Evolutionary conservation across 1,284 basidiomycete species (phyloP).

Genomic region (Ustilago tritici): DNA sequence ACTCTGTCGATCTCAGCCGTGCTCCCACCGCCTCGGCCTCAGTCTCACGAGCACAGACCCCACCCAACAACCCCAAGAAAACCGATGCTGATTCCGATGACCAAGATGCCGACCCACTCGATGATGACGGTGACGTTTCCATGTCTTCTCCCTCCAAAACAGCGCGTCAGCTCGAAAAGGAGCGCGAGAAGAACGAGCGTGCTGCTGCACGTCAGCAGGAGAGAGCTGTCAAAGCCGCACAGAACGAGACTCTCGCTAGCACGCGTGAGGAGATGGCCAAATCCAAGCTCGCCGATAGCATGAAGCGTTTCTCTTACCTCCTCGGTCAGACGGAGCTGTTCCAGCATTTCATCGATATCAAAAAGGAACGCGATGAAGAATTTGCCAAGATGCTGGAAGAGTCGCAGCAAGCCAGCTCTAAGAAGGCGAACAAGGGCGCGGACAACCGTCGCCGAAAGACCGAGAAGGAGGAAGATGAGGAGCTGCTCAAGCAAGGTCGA

Average conservation of each 20-base stretch:
- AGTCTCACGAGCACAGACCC: constrained; percentile 43
- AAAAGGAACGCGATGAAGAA: constrained; percentile 86
- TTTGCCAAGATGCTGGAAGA: constrained; percentile 87
- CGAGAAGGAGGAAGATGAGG: constrained; percentile 84
- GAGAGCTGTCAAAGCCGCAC: constrained; percentile 50
- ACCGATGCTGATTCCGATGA: constrained; percentile 24
- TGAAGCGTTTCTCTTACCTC: constrained; percentile 68
- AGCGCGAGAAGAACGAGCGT: constrained; percentile 54
- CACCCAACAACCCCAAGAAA: constrained; percentile 26
- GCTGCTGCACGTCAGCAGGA: constrained; percentile 52
- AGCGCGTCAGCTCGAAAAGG: constrained; percentile 58
- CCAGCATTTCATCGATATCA: constrained; percentile 70
- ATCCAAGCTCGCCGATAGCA: constrained; percentile 65
- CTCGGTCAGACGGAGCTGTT: constrained; percentile 69
- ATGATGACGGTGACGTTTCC: constrained; percentile 35
- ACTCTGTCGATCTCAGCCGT: constrained; percentile 52
- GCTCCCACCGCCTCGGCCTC: constrained; percentile 54
- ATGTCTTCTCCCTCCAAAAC: constrained; percentile 57
- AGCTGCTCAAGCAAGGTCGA: constrained; percentile 84
- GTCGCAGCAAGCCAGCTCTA: constrained; percentile 61
- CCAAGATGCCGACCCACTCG: constrained; percentile 41
- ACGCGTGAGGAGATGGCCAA: constrained; percentile 61
- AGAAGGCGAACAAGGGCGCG: constrained; percentile 44
- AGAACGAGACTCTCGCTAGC: constrained; percentile 56
- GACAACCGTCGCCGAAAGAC: constrained; percentile 85